Base-by-base conservation (phyloP, 2,329 filamentous ascomycete species). In the Cadophora malorum region DNA sequence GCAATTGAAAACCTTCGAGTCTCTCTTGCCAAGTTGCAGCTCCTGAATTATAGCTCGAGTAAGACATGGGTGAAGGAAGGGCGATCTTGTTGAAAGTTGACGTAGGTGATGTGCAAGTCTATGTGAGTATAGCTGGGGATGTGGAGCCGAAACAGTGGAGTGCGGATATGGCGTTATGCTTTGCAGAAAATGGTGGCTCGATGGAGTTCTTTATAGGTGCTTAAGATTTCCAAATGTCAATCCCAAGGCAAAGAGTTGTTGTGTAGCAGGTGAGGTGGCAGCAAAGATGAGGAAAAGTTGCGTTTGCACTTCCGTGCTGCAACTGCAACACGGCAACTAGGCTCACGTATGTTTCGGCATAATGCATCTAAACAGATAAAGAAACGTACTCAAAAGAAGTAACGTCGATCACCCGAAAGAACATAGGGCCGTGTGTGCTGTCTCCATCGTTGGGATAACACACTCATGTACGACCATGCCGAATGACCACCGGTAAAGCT, bases 1-100 rank as follows among this genome's bases (percentile, higher is more conserved):
- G 14, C 12, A 45, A 72, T 65, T 66, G 72, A 78, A 53, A 79
- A 79, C 79, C 76, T 73, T 79, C 74, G 31, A 80, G 78, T 71
- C 74, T 79, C 65, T 80, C 78, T 71, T 79, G 77, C 79, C 79
- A 80, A 56, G 74, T 76, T 70, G 67, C 70, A 67, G 71, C 65
- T 35, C 63, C 63, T 25, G 74, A 73, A 58, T 66, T 69, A 61
- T 75, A 74, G 64, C 65, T 74, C 67, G 73, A 74, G 67, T 75
- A 77, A 63, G 76, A 75, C 76, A 78, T 78, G 47, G 41, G 31
- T 72, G 68, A 56, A 10, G 35, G 68, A 64, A 19, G 35, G 69
- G 55, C 64, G 52, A 69, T 64, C 41, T 58, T 65, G 41, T 64
- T 69, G 52, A 66, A 66, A 52, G 35, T 60, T 59, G 56, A 59